Base-by-base conservation (phyloP, 805 yeast species). In the Dipodascopsis tothii region DNA sequence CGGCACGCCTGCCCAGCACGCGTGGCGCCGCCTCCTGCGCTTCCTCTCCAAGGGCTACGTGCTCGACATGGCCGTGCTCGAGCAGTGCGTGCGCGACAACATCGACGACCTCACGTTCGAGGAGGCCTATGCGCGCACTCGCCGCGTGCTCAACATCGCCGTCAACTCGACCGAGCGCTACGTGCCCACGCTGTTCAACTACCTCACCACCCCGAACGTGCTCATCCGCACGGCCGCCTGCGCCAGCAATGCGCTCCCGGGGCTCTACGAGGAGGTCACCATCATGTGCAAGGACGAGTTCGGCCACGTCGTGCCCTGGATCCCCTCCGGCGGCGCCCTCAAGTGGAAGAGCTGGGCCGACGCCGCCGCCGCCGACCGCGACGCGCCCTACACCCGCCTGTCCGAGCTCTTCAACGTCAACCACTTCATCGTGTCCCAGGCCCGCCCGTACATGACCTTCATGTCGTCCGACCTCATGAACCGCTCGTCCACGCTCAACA, bases 401-500 rank as follows among this genome's bases (percentile, higher is more conserved):
- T 82, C 96, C 0, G 97, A 92, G 61, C 71, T 90, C 46, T 92
- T 90, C 68, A 92, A 92, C 56, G 97, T 92, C 20, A 92, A 92
- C 63, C 94, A 88, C 62, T 90, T 86, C 58, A 72, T 92, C 23
- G 88, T 88, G 1, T 84, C 96, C 18, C 70, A 90, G 52, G 95
- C 97, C 5, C 73, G 96, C 50, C 96, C 97, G 0, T 92, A 90
- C 57, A 68, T 90, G 0, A 96, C 97, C 0, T 68, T 90, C 44
- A 74, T 92, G 35, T 78, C 84, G 2, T 67, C 87, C 68, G 96
- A 90, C 59, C 65, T 87, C 30, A 85, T 84, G 52, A 95, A 90
- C 61, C 68, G 97, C 36, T 9, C 30, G 14, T 9, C 11, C 14
- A 25, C 30, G 11, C 9, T 25, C 11, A 9, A 25, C 11, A 25